phyloP scores from a whole-genome alignment of 805 yeast species.

The Ogataea wickerhamii region DNA sequence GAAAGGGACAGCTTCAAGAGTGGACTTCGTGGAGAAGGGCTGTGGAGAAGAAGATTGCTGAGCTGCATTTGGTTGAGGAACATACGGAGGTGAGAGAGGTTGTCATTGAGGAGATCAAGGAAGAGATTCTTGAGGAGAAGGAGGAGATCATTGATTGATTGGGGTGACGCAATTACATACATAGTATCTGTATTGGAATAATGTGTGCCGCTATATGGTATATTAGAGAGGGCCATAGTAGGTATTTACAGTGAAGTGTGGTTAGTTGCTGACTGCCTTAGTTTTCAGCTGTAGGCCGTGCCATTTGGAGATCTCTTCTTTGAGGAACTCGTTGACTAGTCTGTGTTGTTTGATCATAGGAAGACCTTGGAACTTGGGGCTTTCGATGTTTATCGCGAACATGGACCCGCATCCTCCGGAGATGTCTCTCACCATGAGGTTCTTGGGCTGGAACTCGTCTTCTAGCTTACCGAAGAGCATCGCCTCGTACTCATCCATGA shows the following conservation, averaged over 20 bases:
- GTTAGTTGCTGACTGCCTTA: slow-evolving; percentile 38
- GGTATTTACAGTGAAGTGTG: too few relatives aligned
- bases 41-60: slow-evolving; percentile 45
- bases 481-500: slow-evolving; percentile 58
- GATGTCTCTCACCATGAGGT: slow-evolving; percentile 70
- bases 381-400: slow-evolving; percentile 82
- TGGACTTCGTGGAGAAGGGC: slow-evolving; percentile 78
- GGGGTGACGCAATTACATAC: too few relatives aligned
- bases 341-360: slow-evolving; percentile 90
- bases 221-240: too few relatives aligned
- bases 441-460: slow-evolving; percentile 55
- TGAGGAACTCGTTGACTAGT: slow-evolving; percentile 73
- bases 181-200: too few relatives aligned
- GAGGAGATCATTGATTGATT: slow-evolving; percentile 58
- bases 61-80: slow-evolving; percentile 43
- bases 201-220: too few relatives aligned
- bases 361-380: slow-evolving; percentile 71
- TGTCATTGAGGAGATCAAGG: slow-evolving; percentile 73
- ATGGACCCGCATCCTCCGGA: slow-evolving; percentile 98
- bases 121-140: slow-evolving; percentile 66
- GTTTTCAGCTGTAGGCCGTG: slow-evolving; percentile 91
- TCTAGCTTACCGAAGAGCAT: slow-evolving; percentile 56
- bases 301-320: slow-evolving; percentile 87
- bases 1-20: slow-evolving; percentile 76
- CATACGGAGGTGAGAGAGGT: slow-evolving; percentile 48